phyloP scores from a whole-genome alignment of 2,329 filamentous ascomycete species.

The Microcera coccophila region DNA sequence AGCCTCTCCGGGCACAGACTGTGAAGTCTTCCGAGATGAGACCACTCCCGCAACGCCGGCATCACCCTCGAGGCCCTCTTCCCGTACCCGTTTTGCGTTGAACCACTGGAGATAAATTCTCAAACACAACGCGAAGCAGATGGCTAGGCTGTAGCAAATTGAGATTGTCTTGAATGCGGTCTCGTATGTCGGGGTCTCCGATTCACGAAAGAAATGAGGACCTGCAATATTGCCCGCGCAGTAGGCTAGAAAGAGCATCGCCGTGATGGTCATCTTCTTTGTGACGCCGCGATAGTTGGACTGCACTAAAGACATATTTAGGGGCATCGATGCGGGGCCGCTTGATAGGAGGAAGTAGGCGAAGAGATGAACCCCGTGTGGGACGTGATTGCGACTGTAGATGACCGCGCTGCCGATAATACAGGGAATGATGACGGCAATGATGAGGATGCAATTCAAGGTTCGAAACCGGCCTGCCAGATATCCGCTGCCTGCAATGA shows the following conservation, averaged over 20 bases:
- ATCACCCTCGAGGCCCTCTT: conserved; percentile 45
- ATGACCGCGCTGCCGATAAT: conserved; percentile 52
- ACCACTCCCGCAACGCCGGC: conserved; percentile 40
- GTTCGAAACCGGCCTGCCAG: conserved; percentile 50
- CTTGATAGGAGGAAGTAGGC: conserved; percentile 56
- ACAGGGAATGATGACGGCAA: conserved; percentile 47
- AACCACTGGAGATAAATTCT: conserved; percentile 45
- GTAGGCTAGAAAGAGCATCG: conserved; percentile 52
- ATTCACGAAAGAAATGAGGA: conserved; percentile 50
- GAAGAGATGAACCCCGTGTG: conserved; percentile 46
- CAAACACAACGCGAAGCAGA: conserved; percentile 41
- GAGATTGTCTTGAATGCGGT: conserved; percentile 55
- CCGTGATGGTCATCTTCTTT: conserved; percentile 58
- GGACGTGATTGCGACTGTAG: conserved; percentile 41
- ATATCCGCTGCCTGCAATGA: conserved; percentile 49
- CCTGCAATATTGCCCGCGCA: conserved; percentile 55
- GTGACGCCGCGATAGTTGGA: conserved; percentile 55
- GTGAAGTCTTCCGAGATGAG: conserved; percentile 34
- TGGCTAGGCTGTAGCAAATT: conserved; percentile 51
- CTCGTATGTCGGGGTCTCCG: conserved; percentile 48
- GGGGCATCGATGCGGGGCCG: conserved; percentile 51
- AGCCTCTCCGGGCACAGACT: conserved; percentile 23
- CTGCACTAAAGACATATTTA: conserved; percentile 53
- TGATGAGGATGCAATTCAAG: conserved; percentile 49
- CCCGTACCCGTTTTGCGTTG: conserved; percentile 40